Conservation (phyloP, 176 grass and related monocot species). For the Aegilops umbellulata region DNA sequence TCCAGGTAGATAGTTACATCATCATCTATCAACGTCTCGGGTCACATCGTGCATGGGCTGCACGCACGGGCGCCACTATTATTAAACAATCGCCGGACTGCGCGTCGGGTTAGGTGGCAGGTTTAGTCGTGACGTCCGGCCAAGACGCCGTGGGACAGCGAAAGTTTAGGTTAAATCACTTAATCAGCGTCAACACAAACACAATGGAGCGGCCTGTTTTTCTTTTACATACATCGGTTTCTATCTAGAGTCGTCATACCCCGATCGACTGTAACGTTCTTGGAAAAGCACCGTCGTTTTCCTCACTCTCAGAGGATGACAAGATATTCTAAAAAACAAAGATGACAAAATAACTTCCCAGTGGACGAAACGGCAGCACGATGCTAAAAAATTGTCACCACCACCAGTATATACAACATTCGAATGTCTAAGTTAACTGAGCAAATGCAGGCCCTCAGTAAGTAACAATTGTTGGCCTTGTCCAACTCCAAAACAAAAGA, state of each 20-base stretch:
- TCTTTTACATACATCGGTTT: background rate
- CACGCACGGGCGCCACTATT: background rate
- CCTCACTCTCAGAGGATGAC: background rate
- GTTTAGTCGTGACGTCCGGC: background rate
- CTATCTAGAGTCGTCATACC: background rate
- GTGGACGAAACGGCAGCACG: background rate
- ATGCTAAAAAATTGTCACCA: background rate
- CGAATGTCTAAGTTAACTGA: background rate
- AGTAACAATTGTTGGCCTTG: background rate
- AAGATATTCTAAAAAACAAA: background rate
- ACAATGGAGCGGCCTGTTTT: background rate
- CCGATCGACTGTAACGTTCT: background rate
- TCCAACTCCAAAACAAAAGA: too few relatives aligned
- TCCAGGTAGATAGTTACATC: background rate
- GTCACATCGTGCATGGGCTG: slow-evolving; percentile 14
- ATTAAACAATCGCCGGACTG: background rate
- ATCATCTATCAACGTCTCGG: slow-evolving; percentile 10
- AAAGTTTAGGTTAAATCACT: background rate
- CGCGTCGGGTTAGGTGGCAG: background rate
- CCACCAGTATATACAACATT: background rate
- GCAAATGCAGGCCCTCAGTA: background rate
- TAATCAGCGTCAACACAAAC: background rate
- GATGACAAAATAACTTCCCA: too few relatives aligned
- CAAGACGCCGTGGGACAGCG: background rate
- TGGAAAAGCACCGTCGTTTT: background rate